Conservation (phyloP, 768 basidiomycete genomes). For the Thelephora aurantiotincta region DNA sequence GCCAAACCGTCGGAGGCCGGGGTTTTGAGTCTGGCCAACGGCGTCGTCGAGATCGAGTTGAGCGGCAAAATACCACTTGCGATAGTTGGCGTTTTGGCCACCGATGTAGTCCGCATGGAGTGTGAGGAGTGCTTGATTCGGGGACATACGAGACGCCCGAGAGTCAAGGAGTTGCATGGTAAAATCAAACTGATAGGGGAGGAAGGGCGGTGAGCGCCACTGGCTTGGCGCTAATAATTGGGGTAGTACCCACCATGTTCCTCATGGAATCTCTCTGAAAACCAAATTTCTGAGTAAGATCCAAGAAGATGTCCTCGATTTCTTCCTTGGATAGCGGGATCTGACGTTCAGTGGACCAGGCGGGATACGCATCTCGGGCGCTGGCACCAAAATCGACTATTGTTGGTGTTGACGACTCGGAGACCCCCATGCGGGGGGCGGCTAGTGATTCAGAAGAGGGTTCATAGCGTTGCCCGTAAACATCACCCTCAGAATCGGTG, state of each 20-base stretch:
- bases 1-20: slow-evolving; percentile 73
- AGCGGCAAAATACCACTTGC: slow-evolving; percentile 99
- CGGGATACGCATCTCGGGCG: slow-evolving; percentile 77
- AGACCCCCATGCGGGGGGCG: slow-evolving; percentile 41
- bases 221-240: not conserved
- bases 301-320: slow-evolving; percentile 96
- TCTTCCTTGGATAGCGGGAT: slow-evolving; percentile 99
- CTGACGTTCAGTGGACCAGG: slow-evolving; percentile 83
- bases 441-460: slow-evolving; percentile 71
- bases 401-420: slow-evolving; percentile 62
- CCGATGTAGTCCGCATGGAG: slow-evolving; percentile 99
- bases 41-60: slow-evolving; percentile 98
- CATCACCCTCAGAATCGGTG: slow-evolving; percentile 70
- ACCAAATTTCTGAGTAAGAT: slow-evolving; percentile 96
- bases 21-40: slow-evolving; percentile 84
- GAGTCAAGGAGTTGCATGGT: slow-evolving; percentile 96
- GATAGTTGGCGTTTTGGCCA: slow-evolving; percentile 95
- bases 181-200: slow-evolving; percentile 68
- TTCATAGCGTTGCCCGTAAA: slow-evolving; percentile 54
- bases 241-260: slow-evolving; percentile 56
- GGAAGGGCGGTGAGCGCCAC: not conserved
- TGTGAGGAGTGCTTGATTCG: slow-evolving; percentile 87
- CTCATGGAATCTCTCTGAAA: slow-evolving; percentile 93
- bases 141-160: slow-evolving; percentile 92
- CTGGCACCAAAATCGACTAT: slow-evolving; percentile 51